These are phyloP conservation scores for Neoascochyta sp. DNA, from an alignment of 2,329 filamentous ascomycete species.

Conservation along the genomic window DNA sequence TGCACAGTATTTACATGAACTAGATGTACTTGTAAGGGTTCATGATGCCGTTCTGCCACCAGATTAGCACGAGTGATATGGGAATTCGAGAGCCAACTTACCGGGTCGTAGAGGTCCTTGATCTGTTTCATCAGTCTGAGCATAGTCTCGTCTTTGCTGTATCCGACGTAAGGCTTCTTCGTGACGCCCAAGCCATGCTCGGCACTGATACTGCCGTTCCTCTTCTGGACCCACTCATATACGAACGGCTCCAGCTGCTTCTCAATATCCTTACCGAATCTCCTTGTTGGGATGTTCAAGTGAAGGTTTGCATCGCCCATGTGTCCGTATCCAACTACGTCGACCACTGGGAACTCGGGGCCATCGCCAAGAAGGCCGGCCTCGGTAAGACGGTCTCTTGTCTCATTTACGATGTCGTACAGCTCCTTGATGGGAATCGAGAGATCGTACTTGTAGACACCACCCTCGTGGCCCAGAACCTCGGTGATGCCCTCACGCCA, in stretches of 20 bases:
- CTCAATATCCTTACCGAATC: conserved; percentile 85
- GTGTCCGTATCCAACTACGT: conserved; percentile 94
- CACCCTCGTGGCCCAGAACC: conserved; percentile 81
- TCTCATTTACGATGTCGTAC: conserved; percentile 86
- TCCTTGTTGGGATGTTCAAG: conserved; percentile 78
- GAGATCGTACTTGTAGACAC: conserved; percentile 97
- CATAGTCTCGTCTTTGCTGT: conserved; percentile 85
- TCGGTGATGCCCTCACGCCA: conserved; percentile 95
- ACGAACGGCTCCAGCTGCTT: conserved; percentile 87
- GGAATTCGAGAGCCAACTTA: conserved; percentile 48
- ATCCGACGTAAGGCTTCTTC: conserved; percentile 93
- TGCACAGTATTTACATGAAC: not conserved
- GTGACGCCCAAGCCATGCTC: conserved; percentile 92
- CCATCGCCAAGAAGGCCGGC: conserved; percentile 72
- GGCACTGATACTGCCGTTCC: conserved; percentile 89
- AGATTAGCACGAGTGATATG: conserved; percentile 11
- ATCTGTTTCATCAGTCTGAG: conserved; percentile 90
- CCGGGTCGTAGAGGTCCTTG: conserved; percentile 90
- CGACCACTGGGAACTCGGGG: conserved; percentile 72
- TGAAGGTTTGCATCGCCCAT: conserved; percentile 98
- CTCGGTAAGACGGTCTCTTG: conserved; percentile 65
- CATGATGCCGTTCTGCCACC: conserved; percentile 84
- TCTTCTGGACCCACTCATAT: conserved; percentile 91
- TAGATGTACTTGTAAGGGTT: conserved; percentile 96
- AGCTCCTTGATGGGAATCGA: conserved; percentile 87